Conservation (phyloP, 164 flowering plant species). For the Macadamia integrifolia region DNA sequence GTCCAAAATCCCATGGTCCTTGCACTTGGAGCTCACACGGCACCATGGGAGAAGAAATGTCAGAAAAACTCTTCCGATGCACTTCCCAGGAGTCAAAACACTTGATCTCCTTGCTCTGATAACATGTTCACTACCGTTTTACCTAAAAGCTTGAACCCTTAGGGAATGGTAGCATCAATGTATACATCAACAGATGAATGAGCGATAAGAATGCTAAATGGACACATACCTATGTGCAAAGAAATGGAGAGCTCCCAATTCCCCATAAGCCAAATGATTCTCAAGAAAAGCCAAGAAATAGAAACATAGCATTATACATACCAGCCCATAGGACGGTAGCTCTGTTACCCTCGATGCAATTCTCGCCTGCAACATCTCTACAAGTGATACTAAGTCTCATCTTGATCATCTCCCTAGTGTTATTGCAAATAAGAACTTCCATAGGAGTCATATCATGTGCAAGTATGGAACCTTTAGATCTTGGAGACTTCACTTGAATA, state of each 20-base stretch:
- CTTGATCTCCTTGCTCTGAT: too few species aligned
- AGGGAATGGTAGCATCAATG: too few species aligned
- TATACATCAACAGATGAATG: not conserved
- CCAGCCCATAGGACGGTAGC: slow-evolving; percentile 93
- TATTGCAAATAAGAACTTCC: slow-evolving; percentile 93
- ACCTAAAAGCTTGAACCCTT: too few species aligned
- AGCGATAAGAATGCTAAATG: not conserved
- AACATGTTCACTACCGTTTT: too few species aligned
- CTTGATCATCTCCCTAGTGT: slow-evolving; percentile 73
- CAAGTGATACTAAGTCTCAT: slow-evolving; percentile 79
- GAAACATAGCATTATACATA: slow-evolving; percentile 20
- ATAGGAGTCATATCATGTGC: slow-evolving; percentile 88
- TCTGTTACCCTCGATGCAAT: slow-evolving; percentile 74
- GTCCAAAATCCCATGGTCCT: too few species aligned
- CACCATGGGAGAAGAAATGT: too few species aligned
- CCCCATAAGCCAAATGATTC: not conserved
- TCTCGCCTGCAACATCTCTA: slow-evolving; percentile 96
- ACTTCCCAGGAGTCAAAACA: too few species aligned
- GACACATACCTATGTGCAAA: not conserved
- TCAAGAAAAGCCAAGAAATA: not conserved
- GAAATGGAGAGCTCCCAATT: too few species aligned
- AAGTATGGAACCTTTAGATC: slow-evolving; percentile 40
- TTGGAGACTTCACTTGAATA: slow-evolving; percentile 12
- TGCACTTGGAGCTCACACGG: too few species aligned
- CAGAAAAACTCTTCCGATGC: too few species aligned